A percentile compares a stretch with the other conserved stretches of the same genome.
phyloP scores from a whole-genome alignment of 345 rosid genomes.

The Aurinia saxatilis region DNA sequence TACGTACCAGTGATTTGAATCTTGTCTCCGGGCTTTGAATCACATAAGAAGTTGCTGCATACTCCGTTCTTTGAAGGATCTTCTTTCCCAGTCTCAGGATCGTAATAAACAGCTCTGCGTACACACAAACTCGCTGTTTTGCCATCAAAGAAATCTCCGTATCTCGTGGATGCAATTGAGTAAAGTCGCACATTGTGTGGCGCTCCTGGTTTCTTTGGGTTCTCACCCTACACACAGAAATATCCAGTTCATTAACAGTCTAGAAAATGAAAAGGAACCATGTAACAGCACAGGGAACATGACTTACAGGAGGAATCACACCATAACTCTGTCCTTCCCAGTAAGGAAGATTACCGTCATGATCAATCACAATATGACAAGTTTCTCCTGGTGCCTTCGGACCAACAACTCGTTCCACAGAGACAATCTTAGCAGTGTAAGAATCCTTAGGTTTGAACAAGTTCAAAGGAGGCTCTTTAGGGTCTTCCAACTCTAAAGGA shows the following conservation, averaged over 20 bases:
- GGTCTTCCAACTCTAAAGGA: slow-evolving; percentile 70
- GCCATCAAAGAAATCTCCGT: slow-evolving; percentile 87
- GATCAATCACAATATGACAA: slow-evolving; percentile 95
- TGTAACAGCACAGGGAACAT: background rate
- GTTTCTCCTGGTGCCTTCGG: slow-evolving; percentile 96
- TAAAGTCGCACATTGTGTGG: slow-evolving; percentile 92
- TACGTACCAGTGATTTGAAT: slow-evolving; percentile 71
- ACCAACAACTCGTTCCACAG: slow-evolving; percentile 88
- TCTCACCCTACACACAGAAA: slow-evolving; percentile 64
- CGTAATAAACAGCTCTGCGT: slow-evolving; percentile 90
- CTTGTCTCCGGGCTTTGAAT: slow-evolving; percentile 90
- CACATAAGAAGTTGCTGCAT: slow-evolving; percentile 93
- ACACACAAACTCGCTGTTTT: slow-evolving; percentile 88
- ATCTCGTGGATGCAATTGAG: slow-evolving; percentile 91
- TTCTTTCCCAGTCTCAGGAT: slow-evolving; percentile 92
- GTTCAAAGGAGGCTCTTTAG: slow-evolving; percentile 80
- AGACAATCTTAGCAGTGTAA: slow-evolving; percentile 82
- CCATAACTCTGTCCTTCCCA: slow-evolving; percentile 99
- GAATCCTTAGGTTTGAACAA: slow-evolving; percentile 81
- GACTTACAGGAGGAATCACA: slow-evolving; percentile 94
- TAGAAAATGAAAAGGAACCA: background rate
- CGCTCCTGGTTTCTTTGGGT: slow-evolving; percentile 85
- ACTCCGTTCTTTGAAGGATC: slow-evolving; percentile 85
- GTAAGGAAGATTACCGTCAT: slow-evolving; percentile 87
- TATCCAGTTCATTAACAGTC: background rate